Evolutionary conservation across 2,329 filamentous ascomycete genomes (phyloP).

Genomic region (Fusarium sp.): DNA sequence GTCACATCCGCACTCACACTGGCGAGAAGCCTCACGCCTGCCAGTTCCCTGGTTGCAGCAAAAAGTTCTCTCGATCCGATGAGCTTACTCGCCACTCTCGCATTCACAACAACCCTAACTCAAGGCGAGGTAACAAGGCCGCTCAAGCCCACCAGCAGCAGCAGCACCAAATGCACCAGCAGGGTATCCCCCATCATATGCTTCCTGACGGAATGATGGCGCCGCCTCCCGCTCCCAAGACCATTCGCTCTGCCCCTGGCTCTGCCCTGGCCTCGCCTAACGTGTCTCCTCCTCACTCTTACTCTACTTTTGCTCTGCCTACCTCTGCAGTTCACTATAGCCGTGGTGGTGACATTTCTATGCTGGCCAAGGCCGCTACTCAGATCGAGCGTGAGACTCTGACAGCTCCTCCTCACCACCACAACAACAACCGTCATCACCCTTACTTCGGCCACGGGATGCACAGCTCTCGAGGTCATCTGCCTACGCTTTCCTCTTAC

Average conservation of each 20-base stretch:
- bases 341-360: conserved; percentile 66
- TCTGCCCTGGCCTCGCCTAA: conserved; percentile 93
- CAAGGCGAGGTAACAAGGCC: conserved; percentile 87
- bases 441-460: conserved; percentile 65
- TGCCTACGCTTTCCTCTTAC: conserved; percentile 86
- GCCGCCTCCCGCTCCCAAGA: conserved; percentile 78
- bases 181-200: conserved; percentile 58
- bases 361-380: conserved; percentile 70
- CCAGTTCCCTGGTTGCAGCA: conserved; percentile 94
- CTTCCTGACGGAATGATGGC: conserved; percentile 78
- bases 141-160: conserved; percentile 58
- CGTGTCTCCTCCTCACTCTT: conserved; percentile 93
- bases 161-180: conserved; percentile 54
- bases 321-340: conserved; percentile 64
- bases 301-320: conserved; percentile 74
- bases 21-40: conserved; percentile 98
- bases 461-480: conserved; percentile 68
- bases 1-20: conserved; percentile 95
- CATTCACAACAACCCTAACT: conserved; percentile 99
- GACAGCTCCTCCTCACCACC: conserved; percentile 56
- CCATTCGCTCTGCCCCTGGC: conserved; percentile 87
- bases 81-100: conserved; percentile 96
- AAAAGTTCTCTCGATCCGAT: conserved; percentile 96
- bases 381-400: conserved; percentile 71
- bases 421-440: conserved; percentile 62